Conservation (phyloP, 2,329 filamentous ascomycete species). For the Xylariaceae sp. region DNA sequence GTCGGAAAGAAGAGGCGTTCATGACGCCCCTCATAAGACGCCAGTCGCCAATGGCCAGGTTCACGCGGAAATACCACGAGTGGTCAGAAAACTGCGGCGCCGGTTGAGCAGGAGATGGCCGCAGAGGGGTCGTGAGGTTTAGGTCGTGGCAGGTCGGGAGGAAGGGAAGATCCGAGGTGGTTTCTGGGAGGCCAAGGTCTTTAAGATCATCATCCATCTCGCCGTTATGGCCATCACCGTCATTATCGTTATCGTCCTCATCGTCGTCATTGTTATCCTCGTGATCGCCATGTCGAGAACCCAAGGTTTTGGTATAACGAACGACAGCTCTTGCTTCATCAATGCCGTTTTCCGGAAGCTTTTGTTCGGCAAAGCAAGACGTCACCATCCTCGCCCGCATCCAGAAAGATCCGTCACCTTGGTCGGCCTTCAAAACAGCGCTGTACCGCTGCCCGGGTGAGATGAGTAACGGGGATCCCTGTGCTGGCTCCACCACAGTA, state of each 20-base stretch:
- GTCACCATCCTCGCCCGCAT: constrained; percentile 58
- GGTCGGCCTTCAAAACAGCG: constrained; percentile 57
- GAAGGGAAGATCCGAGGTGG: constrained; percentile 30
- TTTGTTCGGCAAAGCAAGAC: constrained; percentile 52
- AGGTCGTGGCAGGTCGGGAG: constrained; percentile 46
- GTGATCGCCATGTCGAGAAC: constrained; percentile 12
- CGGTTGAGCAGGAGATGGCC: constrained; percentile 37
- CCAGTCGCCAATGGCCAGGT: constrained; percentile 55
- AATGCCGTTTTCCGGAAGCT: constrained; percentile 36
- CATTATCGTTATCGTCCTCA: not conserved
- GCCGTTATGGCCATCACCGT: constrained; percentile 4
- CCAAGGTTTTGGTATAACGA: constrained; percentile 32
- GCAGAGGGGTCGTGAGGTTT: constrained; percentile 37
- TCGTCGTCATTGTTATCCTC: constrained; percentile 2
- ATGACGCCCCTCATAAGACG: constrained; percentile 53
- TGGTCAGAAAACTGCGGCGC: constrained; percentile 45
- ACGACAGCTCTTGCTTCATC: constrained; percentile 46
- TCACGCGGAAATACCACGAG: constrained; percentile 50
- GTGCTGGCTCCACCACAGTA: constrained; percentile 55
- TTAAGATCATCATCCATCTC: too few species aligned
- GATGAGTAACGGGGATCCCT: constrained; percentile 57
- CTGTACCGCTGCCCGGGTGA: constrained; percentile 68
- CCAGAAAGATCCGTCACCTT: constrained; percentile 53
- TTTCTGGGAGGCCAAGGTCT: constrained; percentile 31
- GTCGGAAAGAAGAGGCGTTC: constrained; percentile 50